These are phyloP conservation scores for Alternaria postmessia DNA, from an alignment of 2,329 filamentous ascomycete species.

Conservation along the genomic window DNA sequence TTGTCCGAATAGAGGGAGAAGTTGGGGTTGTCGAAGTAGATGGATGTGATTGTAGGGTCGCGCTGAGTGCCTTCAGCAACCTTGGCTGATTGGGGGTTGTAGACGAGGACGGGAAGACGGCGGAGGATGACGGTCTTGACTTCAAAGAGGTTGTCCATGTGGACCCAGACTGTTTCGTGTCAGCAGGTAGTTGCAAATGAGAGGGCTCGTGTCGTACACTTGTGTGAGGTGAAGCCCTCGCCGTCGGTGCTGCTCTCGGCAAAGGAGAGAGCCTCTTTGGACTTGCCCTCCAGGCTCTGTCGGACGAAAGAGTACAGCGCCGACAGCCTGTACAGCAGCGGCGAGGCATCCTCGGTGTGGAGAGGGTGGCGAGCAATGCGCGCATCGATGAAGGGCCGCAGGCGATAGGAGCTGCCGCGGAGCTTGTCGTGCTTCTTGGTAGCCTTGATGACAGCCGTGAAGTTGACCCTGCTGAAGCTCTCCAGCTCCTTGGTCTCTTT, in stretches of 20 bases:
- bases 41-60: conserved; percentile 90
- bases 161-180: conserved; percentile 79
- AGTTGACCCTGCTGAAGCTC: conserved; percentile 95
- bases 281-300: conserved; percentile 75
- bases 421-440: conserved; percentile 99
- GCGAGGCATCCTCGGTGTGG: conserved; percentile 93
- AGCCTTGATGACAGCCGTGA: conserved; percentile 96
- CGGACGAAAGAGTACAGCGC: conserved; percentile 96
- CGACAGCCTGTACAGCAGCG: conserved; percentile 85
- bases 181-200: conserved; percentile 30
- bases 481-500: conserved; percentile 92
- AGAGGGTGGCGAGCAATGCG: conserved; percentile 88
- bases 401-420: conserved; percentile 83
- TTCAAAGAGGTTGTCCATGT: conserved; percentile 92
- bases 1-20: conserved; percentile 90
- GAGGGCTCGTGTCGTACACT: conserved; percentile 68
- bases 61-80: conserved; percentile 77
- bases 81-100: conserved; percentile 86
- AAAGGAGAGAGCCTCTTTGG: conserved; percentile 54
- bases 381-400: conserved; percentile 90
- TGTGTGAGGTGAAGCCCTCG: conserved; percentile 83
- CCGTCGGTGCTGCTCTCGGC: conserved; percentile 52
- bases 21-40: conserved; percentile 91
- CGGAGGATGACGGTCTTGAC: conserved; percentile 96
- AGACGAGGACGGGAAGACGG: conserved; percentile 88